Conservation (phyloP, 768 basidiomycete species). For the Lyophyllum shimeji region DNA sequence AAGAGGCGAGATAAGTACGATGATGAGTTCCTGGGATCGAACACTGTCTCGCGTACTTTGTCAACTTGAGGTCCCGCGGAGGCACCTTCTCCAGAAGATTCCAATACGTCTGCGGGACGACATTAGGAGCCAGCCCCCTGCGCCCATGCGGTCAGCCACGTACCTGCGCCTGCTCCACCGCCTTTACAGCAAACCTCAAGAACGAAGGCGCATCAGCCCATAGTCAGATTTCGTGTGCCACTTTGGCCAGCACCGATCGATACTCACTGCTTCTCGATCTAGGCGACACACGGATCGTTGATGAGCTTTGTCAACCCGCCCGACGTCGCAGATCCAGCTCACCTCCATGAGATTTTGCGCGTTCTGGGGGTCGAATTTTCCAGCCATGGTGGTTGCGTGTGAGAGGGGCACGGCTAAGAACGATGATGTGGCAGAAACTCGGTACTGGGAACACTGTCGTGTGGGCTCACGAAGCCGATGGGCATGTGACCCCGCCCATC, state of each 20-base stretch:
- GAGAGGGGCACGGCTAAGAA: conserved; percentile 1
- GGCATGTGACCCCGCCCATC: too few species aligned
- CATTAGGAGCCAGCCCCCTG: conserved; percentile 1
- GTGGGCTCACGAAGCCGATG: too few species aligned
- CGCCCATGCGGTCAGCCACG: conserved; percentile 20
- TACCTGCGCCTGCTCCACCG: conserved; percentile 95
- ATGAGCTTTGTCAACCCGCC: conserved; percentile 5
- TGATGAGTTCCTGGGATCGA: neutral
- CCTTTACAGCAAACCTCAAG: conserved; percentile 83
- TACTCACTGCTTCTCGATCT: conserved; percentile 96
- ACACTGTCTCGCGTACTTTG: conserved; percentile 56
- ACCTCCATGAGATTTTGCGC: conserved; percentile 94
- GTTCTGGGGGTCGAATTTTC: conserved; percentile 80
- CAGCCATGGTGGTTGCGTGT: conserved; percentile 15
- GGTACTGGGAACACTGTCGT: neutral
- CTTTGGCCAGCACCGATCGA: neutral
- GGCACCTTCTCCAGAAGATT: conserved; percentile 82
- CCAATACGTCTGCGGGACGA: conserved; percentile 78
- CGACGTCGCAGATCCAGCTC: conserved; percentile 21
- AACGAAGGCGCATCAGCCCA: neutral
- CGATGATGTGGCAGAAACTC: conserved; percentile 16
- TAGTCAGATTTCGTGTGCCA: neutral
- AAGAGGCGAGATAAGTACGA: neutral
- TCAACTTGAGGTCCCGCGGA: conserved; percentile 76
- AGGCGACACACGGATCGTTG: conserved; percentile 7